Evolutionary conservation across 1,284 basidiomycete species (phyloP).

Genomic region (Ganoderma resinaceum): DNA sequence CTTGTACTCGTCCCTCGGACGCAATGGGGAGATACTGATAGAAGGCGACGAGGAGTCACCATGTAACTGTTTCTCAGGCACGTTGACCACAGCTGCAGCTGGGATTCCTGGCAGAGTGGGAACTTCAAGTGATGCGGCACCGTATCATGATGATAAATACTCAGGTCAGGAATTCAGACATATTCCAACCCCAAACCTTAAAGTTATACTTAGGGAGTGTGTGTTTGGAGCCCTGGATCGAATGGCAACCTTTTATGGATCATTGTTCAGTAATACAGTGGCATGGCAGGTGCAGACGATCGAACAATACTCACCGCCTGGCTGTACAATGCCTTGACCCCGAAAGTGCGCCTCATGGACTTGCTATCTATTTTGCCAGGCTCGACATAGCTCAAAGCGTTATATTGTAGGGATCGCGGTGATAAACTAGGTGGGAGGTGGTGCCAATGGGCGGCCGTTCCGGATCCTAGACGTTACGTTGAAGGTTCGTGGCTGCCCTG

Average conservation of each 20-base stretch:
- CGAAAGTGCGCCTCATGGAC: too few species aligned
- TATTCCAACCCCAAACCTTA: neutral
- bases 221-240: neutral
- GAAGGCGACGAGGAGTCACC: neutral
- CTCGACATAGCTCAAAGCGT: too few species aligned
- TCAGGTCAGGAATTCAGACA: neutral
- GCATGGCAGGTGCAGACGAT: neutral
- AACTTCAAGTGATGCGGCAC: neutral
- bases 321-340: too few species aligned
- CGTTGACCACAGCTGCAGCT: neutral
- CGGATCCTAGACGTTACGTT: too few species aligned
- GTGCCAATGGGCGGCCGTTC: too few species aligned
- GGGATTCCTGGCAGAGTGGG: too few species aligned
- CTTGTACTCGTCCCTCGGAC: neutral
- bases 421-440: too few species aligned
- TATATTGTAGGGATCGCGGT: too few species aligned
- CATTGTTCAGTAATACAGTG: neutral
- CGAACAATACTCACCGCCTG: constrained; percentile 2
- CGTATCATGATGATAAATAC: neutral
- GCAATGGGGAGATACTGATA: neutral
- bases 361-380: too few species aligned
- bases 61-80: neutral
- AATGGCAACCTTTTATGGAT: neutral
- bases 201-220: neutral
- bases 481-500: too few species aligned